Base-by-base conservation (phyloP, 2,329 filamentous ascomycete species). In the Aspergillus aculeatus region DNA sequence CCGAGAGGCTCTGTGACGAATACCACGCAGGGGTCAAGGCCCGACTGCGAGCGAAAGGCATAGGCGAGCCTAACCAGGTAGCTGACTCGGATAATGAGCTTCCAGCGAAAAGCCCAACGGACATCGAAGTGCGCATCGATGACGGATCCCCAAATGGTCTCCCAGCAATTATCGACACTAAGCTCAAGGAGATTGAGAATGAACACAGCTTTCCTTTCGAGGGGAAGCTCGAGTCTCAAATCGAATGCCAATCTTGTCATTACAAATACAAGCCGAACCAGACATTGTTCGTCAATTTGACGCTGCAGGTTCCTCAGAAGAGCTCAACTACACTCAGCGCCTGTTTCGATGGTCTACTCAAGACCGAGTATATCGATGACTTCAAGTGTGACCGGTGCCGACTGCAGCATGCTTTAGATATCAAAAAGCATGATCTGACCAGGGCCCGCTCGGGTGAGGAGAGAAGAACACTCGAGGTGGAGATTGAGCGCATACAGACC, bases 351-450 rank as follows among this genome's bases (percentile, higher is more conserved):
- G 90, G 90, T 47, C 89, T 97, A 76, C 88, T 99, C 66, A 96
- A 96, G 77, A 92, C 91, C 0, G 95, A 99, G 75, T 89, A 92
- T 73, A 97, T 99, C 65, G 94, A 98, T 64, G 95, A 96, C 73
- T 99, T 96, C 81, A 93, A 91, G 67, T 99, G 95, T 78, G 95
- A 97, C 69, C 90, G 88, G 77, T 99, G 95, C 72, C 87, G 92
- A 23, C 82, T 99, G n/a, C 77, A 91, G 48, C 90, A 96, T 73
- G 92, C 92, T 4, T 78, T 91, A 56, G 81, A 86, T 31, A 76
- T 83, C 54, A 84, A 91, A 64, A 80, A 85, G 62, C 78, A 81
- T 6, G 86, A 92, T 63, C 72, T 89, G 35, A 75, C 79, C 35
- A 83, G 79, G 57, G 81, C 84, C 3, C 81, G 74, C 23, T 84